Base-by-base conservation (phyloP, 1,284 basidiomycete genomes). In the Tylopilus orsonianus region DNA sequence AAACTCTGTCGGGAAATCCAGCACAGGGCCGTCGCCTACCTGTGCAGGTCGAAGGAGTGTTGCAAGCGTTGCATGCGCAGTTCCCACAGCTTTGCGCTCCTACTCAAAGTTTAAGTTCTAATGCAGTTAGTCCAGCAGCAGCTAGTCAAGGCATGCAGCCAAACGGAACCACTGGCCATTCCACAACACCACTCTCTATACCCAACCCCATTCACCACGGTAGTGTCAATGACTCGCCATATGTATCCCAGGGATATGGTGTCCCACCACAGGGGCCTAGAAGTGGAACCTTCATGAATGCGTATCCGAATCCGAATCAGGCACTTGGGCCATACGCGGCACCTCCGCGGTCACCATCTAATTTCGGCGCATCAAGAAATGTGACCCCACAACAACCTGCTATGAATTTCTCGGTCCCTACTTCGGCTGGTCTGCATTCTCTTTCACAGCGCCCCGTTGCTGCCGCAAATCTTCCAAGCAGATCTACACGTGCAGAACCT, bases 381-480 rank as follows among this genome's bases (percentile, higher is more conserved):
- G 12, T 24, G n/a, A 13, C 29, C 2, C n/a, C 41, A 27, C 45
- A 45, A 22, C 39, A 6, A 22, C 58, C 40, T 16, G 27, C n/a
- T n/a, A n/a, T n/a, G 14, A 48, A 34, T 9, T 16, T 29, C 8
- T 29, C 38, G 8, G 22, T 18, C 29, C 35, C 60, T 37, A 20
- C 30, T 4, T 35, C 39, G 0, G 2, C n/a, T 27, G 42, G 42
- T 27, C 13, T 5, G 10, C 50, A 46, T 35, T 2, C 22, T 9
- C 61, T 65, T 34, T 63, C 60, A 0, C 61, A 41, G 35, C 63
- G 60, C 24, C 59, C 59, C 8, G 3, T 7, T 16, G 12, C 4
- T 4, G 0, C 13, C 8, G 1, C 46, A 22, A 27, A 4, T 1
- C 0, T 19, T 39, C 57, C 59, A 13, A 56, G 40, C 7, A 48